Evolutionary conservation across 2,329 filamentous ascomycete species (phyloP).

Genomic region (Ceratocystis smalleyi): DNA sequence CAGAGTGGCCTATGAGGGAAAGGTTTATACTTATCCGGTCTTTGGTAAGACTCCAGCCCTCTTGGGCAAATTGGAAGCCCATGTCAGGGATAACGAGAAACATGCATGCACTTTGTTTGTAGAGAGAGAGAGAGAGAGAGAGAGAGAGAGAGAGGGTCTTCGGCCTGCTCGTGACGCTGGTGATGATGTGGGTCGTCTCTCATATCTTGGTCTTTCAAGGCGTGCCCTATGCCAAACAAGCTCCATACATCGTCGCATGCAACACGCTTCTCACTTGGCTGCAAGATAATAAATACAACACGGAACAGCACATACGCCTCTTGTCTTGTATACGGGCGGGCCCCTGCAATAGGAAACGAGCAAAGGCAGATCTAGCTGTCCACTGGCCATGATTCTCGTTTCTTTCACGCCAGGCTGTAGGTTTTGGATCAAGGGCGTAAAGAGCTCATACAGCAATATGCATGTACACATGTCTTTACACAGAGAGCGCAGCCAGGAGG

Average conservation of each 20-base stretch:
- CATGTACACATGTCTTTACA: too few species aligned
- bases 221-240: not conserved
- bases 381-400: too few species aligned
- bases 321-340: not conserved
- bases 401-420: too few species aligned
- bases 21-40: not conserved
- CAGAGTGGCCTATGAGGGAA: not conserved
- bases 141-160: too few species aligned
- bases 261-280: too few species aligned
- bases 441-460: too few species aligned
- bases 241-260: not conserved
- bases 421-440: too few species aligned
- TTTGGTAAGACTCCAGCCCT: not conserved
- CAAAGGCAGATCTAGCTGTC: not conserved
- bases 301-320: not conserved
- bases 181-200: not conserved
- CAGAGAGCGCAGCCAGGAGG: too few species aligned
- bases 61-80: not conserved
- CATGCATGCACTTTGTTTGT: conserved; percentile 2
- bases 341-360: not conserved
- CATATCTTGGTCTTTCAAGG: too few species aligned
- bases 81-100: not conserved
- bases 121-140: too few species aligned
- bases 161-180: not conserved
- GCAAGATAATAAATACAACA: not conserved